phyloP scores from a whole-genome alignment of 345 rosid species.

The Salix arbutifolia region DNA sequence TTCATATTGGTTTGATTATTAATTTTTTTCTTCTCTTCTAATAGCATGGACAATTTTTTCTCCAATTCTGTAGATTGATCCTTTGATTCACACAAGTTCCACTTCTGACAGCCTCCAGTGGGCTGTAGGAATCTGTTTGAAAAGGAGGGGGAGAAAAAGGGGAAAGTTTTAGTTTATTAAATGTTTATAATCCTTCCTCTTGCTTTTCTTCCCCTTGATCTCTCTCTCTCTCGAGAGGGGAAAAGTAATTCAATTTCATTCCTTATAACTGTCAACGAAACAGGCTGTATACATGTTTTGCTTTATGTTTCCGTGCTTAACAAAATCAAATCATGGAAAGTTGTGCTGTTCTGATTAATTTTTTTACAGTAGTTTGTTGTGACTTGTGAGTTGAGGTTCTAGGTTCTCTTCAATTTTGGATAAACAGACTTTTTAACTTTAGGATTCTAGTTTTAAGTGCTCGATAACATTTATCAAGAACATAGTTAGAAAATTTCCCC shows the following conservation, averaged over 20 bases:
- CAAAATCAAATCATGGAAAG: not conserved
- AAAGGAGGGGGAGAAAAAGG: not conserved
- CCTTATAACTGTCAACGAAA: too few species aligned
- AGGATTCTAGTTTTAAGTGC: not conserved
- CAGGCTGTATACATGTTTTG: not conserved
- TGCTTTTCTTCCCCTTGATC: not conserved
- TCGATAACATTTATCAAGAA: not conserved
- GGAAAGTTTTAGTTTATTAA: not conserved
- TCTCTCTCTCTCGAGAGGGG: not conserved
- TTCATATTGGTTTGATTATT: not conserved
- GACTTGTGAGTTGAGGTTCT: not conserved
- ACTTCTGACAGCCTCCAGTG: not conserved
- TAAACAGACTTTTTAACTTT: not conserved
- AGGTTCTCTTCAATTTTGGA: not conserved
- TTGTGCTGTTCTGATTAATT: not conserved
- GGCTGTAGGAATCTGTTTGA: not conserved
- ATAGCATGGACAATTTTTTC: not conserved
- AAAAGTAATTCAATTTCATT: not conserved
- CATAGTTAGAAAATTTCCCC: not conserved
- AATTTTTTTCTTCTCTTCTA: not conserved
- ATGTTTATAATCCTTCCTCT: too few species aligned
- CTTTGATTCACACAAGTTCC: not conserved
- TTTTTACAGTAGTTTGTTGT: not conserved
- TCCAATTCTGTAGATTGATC: not conserved
- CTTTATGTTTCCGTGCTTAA: not conserved